Evolutionary conservation across 2,329 filamentous ascomycete species (phyloP), one percentile per base, ranked within the genome.

Genomic region (Ophiostoma angusticollis): DNA sequence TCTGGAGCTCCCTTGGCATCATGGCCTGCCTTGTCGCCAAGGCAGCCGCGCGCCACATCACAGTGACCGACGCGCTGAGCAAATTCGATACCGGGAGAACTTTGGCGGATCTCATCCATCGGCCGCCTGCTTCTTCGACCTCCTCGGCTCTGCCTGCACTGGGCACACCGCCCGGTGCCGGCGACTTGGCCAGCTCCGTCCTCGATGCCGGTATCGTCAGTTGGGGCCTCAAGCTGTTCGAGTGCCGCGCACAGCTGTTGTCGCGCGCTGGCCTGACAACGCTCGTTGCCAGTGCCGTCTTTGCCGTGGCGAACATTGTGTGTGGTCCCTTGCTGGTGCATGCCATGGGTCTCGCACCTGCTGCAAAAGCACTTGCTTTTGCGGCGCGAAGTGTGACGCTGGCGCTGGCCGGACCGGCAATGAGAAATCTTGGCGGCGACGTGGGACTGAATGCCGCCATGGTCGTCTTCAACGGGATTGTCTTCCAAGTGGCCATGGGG

Each of bases 171-270:
- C 6, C 17, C 43, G 65, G 65, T 3, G 67, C 67, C 0, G 68
- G 68, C 8, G 67, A 71, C 43, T 50, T 62, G 4, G 67, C 68
- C 0, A 55, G 63, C 1, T 63, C 65, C 0, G 50, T 71, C 3
- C 63, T 72, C 3, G 64, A 70, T 47, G 60, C 63, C 4, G 68
- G 67, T 9, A 67, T 72, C 18, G 57, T 70, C 3, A 57, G 62
- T 4, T 72, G 68, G 68, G 68, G 68, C 0, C 62, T 72, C 45
- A 72, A 71, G 51, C 56, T 72, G 4, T 68, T 63, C 46, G 65
- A 69, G 45, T 68, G 64, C 50, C 64, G 66, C 4, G 44, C 47
- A 3, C 64, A 66, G 35, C 55, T 72, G 2, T 57, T 65, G 32
- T 68, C 63, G 17, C 46, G 56, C 1, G 59, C 59, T 0, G 67